Base-by-base conservation (phyloP, 345 rosid genomes). In the Odontarrhena argentea region DNA sequence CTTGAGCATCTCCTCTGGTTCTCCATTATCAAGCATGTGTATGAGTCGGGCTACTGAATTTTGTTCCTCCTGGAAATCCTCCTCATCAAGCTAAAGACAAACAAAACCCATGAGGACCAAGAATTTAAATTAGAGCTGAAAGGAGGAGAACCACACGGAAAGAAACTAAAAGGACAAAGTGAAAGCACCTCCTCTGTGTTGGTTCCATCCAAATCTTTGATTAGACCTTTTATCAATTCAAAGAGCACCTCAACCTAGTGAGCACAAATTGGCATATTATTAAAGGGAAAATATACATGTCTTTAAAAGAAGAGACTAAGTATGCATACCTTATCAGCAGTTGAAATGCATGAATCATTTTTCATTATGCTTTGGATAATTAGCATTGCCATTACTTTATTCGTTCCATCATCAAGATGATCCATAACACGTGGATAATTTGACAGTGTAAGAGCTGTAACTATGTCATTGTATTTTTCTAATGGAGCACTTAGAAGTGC, bases 401-500 rank as follows among this genome's bases (percentile, higher is more conserved):
- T 92, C 36, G 98, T 89, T 76, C 83, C 87, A 73, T 71, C 70
- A 63, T 92, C 98, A 74, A 89, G 98, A 73, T 85, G 82, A 41
- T 87, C 94, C 96, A 87, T 87, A 52, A 92, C 84, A 30, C 78
- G 77, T n/a, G 98, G 95, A 83, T 92, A 92, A 70, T 92, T 87
- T 55, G 98, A 87, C 61, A 92, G 89, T 11, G 80, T 89, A 79
- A 89, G 70, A 35, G 91, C 91, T 60, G 85, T 85, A 67, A 92
- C 95, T 71, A 82, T 77, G 71, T 87, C 88, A 79, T 76, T 89
- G 78, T 92, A 92, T 74, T 92, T 92, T 76, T 92, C 96, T 71
- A 92, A 37, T 10, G 98, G 98, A 70, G 98, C 95, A 86, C 96
- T 89, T 60, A 89, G 72, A 76, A 89, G 96, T 53, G 96, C 89